These are phyloP conservation scores for Cryptococcus depauperatus DNA, from an alignment of 1,284 basidiomycete species.

Conservation along the genomic window DNA sequence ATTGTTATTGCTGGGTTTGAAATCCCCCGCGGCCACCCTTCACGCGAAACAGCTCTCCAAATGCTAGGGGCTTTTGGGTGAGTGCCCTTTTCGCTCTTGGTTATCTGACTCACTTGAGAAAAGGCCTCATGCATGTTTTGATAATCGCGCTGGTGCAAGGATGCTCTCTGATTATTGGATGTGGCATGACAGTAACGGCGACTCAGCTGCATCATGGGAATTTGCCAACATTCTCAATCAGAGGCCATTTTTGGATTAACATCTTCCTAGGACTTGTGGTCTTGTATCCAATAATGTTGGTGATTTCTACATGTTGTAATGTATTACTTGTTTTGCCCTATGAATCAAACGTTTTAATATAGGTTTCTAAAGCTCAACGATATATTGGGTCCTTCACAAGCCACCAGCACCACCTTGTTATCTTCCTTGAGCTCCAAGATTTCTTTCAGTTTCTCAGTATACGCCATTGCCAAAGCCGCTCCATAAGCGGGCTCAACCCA, in stretches of 20 bases:
- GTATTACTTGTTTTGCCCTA: too few relatives aligned
- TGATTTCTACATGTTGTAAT: too few relatives aligned
- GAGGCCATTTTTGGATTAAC: constrained; percentile 15
- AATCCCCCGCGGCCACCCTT: constrained; percentile 30
- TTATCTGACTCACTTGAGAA: background rate
- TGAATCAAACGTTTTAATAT: constrained; percentile 14
- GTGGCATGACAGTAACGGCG: constrained; percentile 17
- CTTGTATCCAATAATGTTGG: too few relatives aligned
- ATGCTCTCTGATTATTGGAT: constrained; percentile 18
- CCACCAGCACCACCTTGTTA: constrained; percentile 13
- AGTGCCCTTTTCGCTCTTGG: constrained; percentile 8
- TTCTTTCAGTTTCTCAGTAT: constrained; percentile 11
- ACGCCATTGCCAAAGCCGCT: constrained; percentile 24
- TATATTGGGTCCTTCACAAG: constrained; percentile 20
- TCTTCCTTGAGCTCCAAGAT: constrained; percentile 6
- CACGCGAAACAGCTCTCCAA: constrained; percentile 25
- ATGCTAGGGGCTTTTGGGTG: constrained; percentile 38
- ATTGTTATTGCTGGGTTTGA: constrained; percentile 39
- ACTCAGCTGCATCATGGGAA: constrained; percentile 15
- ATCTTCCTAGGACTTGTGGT: too few relatives aligned
- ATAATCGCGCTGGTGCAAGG: constrained; percentile 23
- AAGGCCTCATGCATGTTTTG: constrained; percentile 40
- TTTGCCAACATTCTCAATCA: constrained; percentile 15
- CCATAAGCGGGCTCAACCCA: constrained; percentile 31
- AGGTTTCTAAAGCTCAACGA: constrained; percentile 18